phyloP scores from a whole-genome alignment of 352 stramenopile species.

The Globisporangium heterothallicum region DNA sequence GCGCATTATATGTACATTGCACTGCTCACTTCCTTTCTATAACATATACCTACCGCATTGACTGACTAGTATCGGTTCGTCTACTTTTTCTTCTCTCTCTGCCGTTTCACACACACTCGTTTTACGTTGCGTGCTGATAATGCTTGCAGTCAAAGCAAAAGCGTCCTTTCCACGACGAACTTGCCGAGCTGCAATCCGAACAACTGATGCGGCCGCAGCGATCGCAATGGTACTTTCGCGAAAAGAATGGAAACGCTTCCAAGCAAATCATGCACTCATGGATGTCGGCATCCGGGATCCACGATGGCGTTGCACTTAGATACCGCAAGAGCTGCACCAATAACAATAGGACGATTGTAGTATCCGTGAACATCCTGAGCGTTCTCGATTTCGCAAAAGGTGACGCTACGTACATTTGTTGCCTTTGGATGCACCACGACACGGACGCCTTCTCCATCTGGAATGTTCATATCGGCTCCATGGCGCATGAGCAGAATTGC shows the following conservation, averaged over 20 bases:
- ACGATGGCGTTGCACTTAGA: conserved; percentile 47
- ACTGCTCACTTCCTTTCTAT: background rate
- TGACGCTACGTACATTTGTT: conserved; percentile 53
- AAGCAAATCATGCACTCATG: conserved; percentile 68
- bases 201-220: conserved; percentile 75
- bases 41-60: too few species aligned
- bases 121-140: conserved; percentile 49
- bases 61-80: background rate
- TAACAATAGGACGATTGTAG: background rate
- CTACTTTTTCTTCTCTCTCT: background rate
- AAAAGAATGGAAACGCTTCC: conserved; percentile 67
- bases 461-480: conserved; percentile 67
- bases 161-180: conserved; percentile 61
- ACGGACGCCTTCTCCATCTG: conserved; percentile 48
- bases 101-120: background rate
- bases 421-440: conserved; percentile 55
- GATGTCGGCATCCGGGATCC: conserved; percentile 56
- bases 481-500: conserved; percentile 53
- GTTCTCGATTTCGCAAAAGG: too few species aligned
- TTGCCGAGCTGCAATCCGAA: conserved; percentile 62
- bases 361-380: background rate
- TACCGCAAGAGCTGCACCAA: conserved; percentile 38
- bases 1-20: background rate
- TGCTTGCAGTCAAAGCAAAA: conserved; percentile 80
- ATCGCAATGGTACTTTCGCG: conserved; percentile 65